phyloP scores from a whole-genome alignment of 129 eudicot genomes.

The Heracleum sosnowskyi region DNA sequence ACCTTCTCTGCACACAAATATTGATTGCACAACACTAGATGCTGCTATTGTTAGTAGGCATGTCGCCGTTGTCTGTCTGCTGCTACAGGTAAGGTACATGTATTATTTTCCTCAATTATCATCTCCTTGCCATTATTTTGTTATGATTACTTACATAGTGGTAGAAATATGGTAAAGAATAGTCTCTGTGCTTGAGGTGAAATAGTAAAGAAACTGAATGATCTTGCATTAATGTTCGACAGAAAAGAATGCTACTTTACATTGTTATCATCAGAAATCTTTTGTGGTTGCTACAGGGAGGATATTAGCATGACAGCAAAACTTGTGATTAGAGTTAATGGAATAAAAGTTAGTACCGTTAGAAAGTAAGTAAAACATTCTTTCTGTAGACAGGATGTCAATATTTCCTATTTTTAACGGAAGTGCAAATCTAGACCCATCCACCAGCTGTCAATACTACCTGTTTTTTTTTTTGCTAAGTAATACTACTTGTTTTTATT shows the following conservation, averaged over 20 bases:
- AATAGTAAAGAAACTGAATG: neutral
- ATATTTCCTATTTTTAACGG: too few species aligned
- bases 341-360: too few species aligned
- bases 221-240: neutral
- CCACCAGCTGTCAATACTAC: too few species aligned
- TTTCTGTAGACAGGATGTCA: neutral
- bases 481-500: too few species aligned
- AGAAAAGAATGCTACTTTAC: neutral
- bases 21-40: constrained; percentile 62
- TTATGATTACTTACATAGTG: too few species aligned
- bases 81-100: constrained; percentile 38
- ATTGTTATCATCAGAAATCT: constrained; percentile 12
- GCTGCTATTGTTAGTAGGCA: constrained; percentile 83
- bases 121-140: neutral
- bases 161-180: neutral
- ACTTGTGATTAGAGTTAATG: too few species aligned
- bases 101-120: neutral
- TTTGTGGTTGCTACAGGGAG: too few species aligned
- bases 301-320: too few species aligned
- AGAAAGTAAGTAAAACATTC: constrained; percentile 54
- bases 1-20: constrained; percentile 70
- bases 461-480: too few species aligned
- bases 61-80: constrained; percentile 52
- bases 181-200: neutral
- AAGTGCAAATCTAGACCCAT: too few species aligned